phyloP scores from a whole-genome alignment of 2,329 filamentous ascomycete genomes.

The Fusarium austroafricanum region DNA sequence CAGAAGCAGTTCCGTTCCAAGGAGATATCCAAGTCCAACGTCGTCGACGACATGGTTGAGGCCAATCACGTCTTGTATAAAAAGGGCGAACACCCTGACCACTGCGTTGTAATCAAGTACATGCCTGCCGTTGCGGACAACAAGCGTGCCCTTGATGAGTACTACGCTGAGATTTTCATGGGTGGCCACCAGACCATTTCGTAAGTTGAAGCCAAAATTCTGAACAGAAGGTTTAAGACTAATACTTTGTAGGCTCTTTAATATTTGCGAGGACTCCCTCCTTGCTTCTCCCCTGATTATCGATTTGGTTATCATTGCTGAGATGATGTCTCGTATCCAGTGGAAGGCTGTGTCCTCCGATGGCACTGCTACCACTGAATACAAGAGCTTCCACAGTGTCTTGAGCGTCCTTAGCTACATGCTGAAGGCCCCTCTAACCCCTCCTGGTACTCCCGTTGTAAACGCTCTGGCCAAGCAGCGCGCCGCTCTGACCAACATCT shows the following conservation, averaged over 20 bases:
- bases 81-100: conserved; percentile 93
- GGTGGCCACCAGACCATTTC: conserved; percentile 98
- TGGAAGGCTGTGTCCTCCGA: conserved; percentile 76
- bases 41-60: conserved; percentile 99
- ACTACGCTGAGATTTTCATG: conserved; percentile 99
- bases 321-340: conserved; percentile 98
- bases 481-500: conserved; percentile 94
- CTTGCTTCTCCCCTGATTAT: conserved; percentile 97
- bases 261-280: conserved; percentile 98
- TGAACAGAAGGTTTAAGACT: conserved; percentile 7
- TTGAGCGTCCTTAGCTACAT: conserved; percentile 98
- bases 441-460: conserved; percentile 93
- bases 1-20: conserved; percentile 99
- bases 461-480: conserved; percentile 98
- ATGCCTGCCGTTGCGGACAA: conserved; percentile 99
- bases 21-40: conserved; percentile 99
- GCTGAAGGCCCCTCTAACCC: conserved; percentile 95
- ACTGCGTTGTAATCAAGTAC: conserved; percentile 99
- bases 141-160: conserved; percentile 98
- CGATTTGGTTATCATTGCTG: conserved; percentile 89
- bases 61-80: conserved; percentile 93
- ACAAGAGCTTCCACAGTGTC: conserved; percentile 95
- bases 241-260: conserved; percentile 79
- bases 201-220: conserved; percentile 55
- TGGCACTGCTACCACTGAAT: conserved; percentile 70